phyloP scores from a whole-genome alignment of 768 basidiomycete species.

The Mycena chlorophos region DNA sequence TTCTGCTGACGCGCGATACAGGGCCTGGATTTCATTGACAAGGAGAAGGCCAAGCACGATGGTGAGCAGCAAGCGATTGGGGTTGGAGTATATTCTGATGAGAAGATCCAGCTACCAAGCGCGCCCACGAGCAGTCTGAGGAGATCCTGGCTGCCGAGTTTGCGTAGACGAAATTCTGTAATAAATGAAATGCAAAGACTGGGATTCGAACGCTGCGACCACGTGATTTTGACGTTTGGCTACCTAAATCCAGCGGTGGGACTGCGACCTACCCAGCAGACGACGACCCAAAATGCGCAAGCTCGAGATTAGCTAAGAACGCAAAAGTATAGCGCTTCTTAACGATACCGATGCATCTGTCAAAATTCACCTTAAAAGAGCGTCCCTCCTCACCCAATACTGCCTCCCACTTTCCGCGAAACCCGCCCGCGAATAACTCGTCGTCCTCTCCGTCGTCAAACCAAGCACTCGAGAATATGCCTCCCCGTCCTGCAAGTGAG shows the following conservation, averaged over 20 bases:
- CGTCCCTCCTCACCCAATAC: too few species aligned
- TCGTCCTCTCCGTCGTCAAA: neutral
- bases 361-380: too few species aligned
- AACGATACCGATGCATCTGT: too few species aligned
- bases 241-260: too few species aligned
- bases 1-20: neutral
- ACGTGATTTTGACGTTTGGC: too few species aligned
- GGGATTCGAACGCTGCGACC: neutral
- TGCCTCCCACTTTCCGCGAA: neutral
- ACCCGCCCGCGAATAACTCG: neutral
- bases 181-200: neutral
- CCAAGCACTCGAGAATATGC: too few species aligned
- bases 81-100: neutral
- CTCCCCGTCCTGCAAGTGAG: neutral
- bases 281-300: neutral
- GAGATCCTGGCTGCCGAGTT: conserved; percentile 7
- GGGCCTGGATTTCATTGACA: conserved; percentile 16
- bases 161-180: neutral
- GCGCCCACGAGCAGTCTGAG: conserved; percentile 9
- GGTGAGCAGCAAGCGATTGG: too few species aligned
- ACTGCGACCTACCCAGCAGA: too few species aligned
- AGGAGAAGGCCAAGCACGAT: conserved; percentile 13
- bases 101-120: conserved; percentile 3
- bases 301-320: too few species aligned
- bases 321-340: too few species aligned